Base-by-base conservation (phyloP, 1,284 basidiomycete genomes). In the Puccinia brachypodii region DNA sequence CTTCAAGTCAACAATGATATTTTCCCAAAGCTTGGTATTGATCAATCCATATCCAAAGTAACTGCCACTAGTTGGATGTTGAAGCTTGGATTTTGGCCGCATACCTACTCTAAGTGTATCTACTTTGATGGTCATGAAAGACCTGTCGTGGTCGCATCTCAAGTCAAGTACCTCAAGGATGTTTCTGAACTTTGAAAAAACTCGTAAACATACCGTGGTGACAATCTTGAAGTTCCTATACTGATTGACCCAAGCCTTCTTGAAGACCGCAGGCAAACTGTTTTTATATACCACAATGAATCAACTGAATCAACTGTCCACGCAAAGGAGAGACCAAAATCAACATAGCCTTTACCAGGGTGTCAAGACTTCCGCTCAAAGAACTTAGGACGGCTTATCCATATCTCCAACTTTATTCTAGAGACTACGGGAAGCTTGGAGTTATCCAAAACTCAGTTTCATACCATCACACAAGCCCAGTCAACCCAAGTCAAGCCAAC, bases 251-350 rank as follows among this genome's bases (percentile, higher is more conserved):
- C 40, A 44, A 38, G 44, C 14, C 19, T 33, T 16, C 68, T 71
- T 2, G 33, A 42, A 8, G 8, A 38, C n/a, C 36, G 44, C 22
- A 33, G 25, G 16, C 33, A 71, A 42, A 71, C 68, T 11, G 40
- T 71, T 19, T 71, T 71, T 42, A n/a, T 71, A 19, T 66, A 66
- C 62, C 62, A 66, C n/a, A n/a, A n/a, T n/a, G n/a, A n/a, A n/a
- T n/a, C 47, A 50, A n/a, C n/a, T n/a, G n/a, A n/a, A n/a, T n/a
- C n/a, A n/a, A n/a, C n/a, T n/a, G n/a, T n/a, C 28, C n/a, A 38
- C 25, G 36, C 68, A 38, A 69, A 19, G 28, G 66, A 71, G 25
- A 19, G 38, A 4, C 68, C 40, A 22, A 28, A 38, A 44, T n/a
- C 42, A 25, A 40, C 68, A 36, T 71, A 38, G 68, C 68, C 44